Conservation (phyloP, 2,329 filamentous ascomycete genomes). For the Aureobasidium melanogenum region DNA sequence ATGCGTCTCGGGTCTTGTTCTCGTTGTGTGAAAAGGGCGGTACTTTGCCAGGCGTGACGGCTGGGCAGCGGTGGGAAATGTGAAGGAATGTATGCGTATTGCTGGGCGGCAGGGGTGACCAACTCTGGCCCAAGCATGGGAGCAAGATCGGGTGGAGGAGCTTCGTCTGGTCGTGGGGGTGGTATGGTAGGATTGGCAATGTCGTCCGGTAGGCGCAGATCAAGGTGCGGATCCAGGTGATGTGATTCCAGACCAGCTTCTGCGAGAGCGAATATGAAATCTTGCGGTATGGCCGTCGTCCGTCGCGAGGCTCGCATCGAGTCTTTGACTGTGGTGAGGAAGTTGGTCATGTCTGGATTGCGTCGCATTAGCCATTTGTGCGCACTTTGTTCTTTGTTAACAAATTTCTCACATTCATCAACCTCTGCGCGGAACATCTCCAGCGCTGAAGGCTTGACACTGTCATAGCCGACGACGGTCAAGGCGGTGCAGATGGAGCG, state of each 20-base stretch:
- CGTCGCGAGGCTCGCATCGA: constrained; percentile 52
- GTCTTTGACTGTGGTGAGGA: constrained; percentile 44
- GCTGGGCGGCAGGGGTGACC: constrained; percentile 37
- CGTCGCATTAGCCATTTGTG: constrained; percentile 18
- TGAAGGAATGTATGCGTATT: constrained; percentile 46
- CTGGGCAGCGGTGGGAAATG: constrained; percentile 56
- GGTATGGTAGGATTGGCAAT: constrained; percentile 31
- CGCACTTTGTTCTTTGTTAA: constrained; percentile 28
- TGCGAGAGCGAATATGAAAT: constrained; percentile 47
- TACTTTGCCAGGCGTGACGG: constrained; percentile 54
- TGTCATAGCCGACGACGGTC: constrained; percentile 45
- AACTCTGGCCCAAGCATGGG: constrained; percentile 45
- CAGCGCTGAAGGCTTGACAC: constrained; percentile 46
- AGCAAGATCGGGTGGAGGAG: constrained; percentile 34
- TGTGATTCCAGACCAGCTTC: constrained; percentile 19
- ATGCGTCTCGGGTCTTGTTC: constrained; percentile 51
- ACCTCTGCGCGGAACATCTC: constrained; percentile 46
- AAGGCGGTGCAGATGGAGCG: constrained; percentile 47
- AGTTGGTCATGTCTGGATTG: constrained; percentile 42
- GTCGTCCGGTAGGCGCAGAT: constrained; percentile 25
- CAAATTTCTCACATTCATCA: constrained; percentile 40
- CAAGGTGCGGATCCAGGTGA: constrained; percentile 32
- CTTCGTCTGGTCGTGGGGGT: constrained; percentile 31
- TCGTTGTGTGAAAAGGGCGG: constrained; percentile 49
- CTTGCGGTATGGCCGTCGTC: constrained; percentile 46